Evolutionary conservation across 2,329 filamentous ascomycete species (phyloP).

Genomic region (Grosmannia clavigera): DNA sequence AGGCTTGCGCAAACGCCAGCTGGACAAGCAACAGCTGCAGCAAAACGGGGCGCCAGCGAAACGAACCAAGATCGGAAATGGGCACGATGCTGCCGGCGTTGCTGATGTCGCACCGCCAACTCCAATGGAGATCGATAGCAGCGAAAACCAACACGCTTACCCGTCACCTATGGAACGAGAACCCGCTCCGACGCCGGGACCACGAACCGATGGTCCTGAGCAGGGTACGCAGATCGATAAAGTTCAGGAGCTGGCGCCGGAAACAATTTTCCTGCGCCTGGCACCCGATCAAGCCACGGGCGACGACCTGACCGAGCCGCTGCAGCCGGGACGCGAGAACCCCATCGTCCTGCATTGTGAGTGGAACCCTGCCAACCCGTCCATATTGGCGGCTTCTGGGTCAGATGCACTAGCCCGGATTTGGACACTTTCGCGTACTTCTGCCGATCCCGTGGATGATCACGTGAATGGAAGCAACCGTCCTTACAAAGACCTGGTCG

Average conservation of each 20-base stretch:
- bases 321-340: constrained; percentile 28
- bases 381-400: constrained; percentile 53
- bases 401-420: constrained; percentile 59
- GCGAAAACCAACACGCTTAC: constrained; percentile 45
- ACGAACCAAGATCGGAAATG: constrained; percentile 48
- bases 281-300: constrained; percentile 26
- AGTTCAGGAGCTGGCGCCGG: constrained; percentile 44
- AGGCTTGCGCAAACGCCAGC: constrained; percentile 37
- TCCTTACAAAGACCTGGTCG: constrained; percentile 35
- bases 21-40: constrained; percentile 31
- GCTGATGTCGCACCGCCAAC: constrained; percentile 26
- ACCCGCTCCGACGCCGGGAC: constrained; percentile 36
- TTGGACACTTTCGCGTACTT: constrained; percentile 48
- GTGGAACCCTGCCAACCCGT: constrained; percentile 54
- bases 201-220: constrained; percentile 49
- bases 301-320: constrained; percentile 17
- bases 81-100: constrained; percentile 39
- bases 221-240: constrained; percentile 54
- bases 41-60: constrained; percentile 46
- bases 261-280: constrained; percentile 50
- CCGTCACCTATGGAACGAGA: constrained; percentile 51
- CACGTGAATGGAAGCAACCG: constrained; percentile 31
- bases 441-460: constrained; percentile 31
- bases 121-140: constrained; percentile 48
- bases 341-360: constrained; percentile 56